Base-by-base conservation (phyloP, 2,329 filamentous ascomycete species). In the Phaeosphaeria sp. region DNA sequence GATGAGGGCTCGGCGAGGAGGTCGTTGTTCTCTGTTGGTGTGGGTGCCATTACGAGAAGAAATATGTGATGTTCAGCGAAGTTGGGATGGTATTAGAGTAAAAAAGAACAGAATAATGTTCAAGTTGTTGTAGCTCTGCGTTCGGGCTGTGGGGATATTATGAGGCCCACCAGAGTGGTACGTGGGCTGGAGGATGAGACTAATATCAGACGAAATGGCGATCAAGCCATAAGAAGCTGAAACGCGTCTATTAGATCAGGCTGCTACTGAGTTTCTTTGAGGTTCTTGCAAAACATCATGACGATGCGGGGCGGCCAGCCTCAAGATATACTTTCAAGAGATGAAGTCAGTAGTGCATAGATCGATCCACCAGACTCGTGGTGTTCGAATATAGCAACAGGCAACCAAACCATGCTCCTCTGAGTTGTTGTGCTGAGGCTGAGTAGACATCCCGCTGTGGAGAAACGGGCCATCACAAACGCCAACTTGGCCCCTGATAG, bases 381-480 rank as follows among this genome's bases (percentile, higher is more conserved):
- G 56, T 51, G 45, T 60, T 58, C 62, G 53, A 59, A 55, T 58
- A 49, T 63, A 56, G 55, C 33, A 57, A 60, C 52, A 71, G 68
- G 66, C 67, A 57, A 56, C 68, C 67, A 69, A 55, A 40, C 61
- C 59, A 58, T 59, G 56, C 60, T 65, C 55, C 53, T 59, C 60
- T 61, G 58, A 62, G 58, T 63, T 55, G 45, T 45, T 42, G 46
- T 60, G 30, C 55, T 53, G 49, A 55, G 49, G 63, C 72, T 74
- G 72, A 74, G 73, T 68, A 40, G 69, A 69, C 68, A 67, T 51
- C 57, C 49, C 60, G 46, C 60, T 58, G 62, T 61, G 68, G 65
- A 66, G 33, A 63, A 63, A 69, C 53, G 53, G 47, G 54, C 53
- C 45, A 39, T 63, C 11, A 53, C 45, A 46, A 49, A 51, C 54